These are phyloP conservation scores for Chloranthus sessilifolius DNA, from an alignment of 164 flowering plant genomes.

Conservation along the genomic window DNA sequence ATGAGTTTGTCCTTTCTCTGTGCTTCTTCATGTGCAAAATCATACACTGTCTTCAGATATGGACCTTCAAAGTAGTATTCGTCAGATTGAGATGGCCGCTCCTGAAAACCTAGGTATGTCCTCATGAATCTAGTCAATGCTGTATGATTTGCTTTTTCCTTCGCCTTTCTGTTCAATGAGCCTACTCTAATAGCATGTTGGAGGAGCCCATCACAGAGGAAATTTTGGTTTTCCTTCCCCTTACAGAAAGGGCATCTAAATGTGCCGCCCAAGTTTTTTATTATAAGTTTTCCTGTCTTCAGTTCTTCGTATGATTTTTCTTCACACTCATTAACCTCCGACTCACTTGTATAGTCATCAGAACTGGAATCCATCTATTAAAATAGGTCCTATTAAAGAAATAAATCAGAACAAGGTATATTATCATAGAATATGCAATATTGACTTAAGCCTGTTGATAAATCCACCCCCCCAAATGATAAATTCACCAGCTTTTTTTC, in stretches of 20 bases:
- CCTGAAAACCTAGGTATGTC: slow-evolving; percentile 55
- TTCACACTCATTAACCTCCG: slow-evolving; percentile 53
- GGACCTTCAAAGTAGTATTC: slow-evolving; percentile 42
- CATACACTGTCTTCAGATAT: slow-evolving; percentile 62
- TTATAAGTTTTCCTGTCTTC: slow-evolving; percentile 42
- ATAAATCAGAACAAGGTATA: too few species aligned
- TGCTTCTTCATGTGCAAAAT: slow-evolving; percentile 65
- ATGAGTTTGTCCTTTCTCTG: slow-evolving; percentile 60
- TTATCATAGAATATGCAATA: too few species aligned
- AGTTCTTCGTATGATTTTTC: slow-evolving; percentile 47
- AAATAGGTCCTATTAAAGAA: too few species aligned
- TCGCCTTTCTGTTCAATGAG: slow-evolving; percentile 48
- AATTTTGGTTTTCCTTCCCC: slow-evolving; percentile 52
- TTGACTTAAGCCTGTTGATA: too few species aligned
- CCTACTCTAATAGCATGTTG: slow-evolving; percentile 79
- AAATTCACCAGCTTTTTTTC: too few species aligned
- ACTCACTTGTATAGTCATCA: slow-evolving; percentile 59
- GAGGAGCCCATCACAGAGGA: slow-evolving; percentile 50
- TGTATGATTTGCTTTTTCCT: slow-evolving; percentile 66
- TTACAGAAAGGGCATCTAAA: slow-evolving; percentile 72
- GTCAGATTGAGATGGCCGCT: slow-evolving; percentile 85
- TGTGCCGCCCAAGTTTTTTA: slow-evolving; percentile 35
- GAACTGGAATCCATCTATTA: too few species aligned
- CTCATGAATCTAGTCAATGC: slow-evolving; percentile 65
- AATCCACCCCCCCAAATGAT: too few species aligned